phyloP scores from a whole-genome alignment of 1,139 yeast species.

The Magnusiomyces paraingens region DNA sequence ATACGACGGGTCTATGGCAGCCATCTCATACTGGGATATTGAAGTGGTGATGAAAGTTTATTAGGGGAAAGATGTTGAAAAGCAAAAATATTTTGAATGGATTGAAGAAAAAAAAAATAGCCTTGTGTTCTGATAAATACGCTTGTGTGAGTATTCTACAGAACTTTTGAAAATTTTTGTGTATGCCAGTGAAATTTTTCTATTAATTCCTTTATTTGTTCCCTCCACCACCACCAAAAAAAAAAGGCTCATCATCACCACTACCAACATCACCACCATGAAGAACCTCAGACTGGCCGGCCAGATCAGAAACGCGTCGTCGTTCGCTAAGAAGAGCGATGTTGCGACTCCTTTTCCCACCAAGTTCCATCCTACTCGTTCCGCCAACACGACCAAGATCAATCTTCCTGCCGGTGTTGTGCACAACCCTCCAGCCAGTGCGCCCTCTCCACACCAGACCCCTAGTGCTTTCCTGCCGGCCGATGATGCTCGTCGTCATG shows the following conservation, averaged over 20 bases:
- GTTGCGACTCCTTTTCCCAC: slow-evolving; percentile 33
- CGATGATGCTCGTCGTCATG: slow-evolving; percentile 47
- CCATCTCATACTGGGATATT: slow-evolving; percentile 4
- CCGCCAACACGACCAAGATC: slow-evolving; percentile 37
- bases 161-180: not conserved
- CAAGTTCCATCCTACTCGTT: slow-evolving; percentile 36
- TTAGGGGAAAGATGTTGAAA: not conserved
- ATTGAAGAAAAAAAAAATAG: not conserved
- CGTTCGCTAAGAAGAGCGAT: slow-evolving; percentile 16
- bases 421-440: slow-evolving; percentile 39
- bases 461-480: slow-evolving; percentile 70
- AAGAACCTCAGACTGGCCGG: not conserved
- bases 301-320: slow-evolving; percentile 10
- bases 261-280: not conserved
- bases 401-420: slow-evolving; percentile 36
- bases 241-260: not conserved
- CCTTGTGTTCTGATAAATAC: not conserved
- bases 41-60: not conserved
- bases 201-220: not conserved
- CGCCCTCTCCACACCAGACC: slow-evolving; percentile 54
- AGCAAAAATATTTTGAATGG: too few relatives aligned
- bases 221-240: not conserved
- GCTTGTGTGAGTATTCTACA: not conserved
- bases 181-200: not conserved
- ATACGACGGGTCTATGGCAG: slow-evolving; percentile 10